Evolutionary conservation across 2,329 filamentous ascomycete species (phyloP).

Genomic region (Thelonectria olida): DNA sequence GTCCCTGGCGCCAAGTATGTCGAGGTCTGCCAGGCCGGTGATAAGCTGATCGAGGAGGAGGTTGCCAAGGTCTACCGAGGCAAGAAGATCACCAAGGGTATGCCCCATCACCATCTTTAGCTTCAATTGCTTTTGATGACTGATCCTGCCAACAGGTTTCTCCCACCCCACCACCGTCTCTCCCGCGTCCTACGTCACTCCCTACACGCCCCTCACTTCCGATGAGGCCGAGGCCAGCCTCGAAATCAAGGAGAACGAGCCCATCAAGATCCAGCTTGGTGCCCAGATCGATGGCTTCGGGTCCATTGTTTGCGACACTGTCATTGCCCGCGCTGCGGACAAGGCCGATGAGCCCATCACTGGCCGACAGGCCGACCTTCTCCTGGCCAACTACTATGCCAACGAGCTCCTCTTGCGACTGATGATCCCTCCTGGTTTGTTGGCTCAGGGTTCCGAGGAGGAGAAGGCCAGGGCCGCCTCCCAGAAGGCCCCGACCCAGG

Average conservation of each 20-base stretch:
- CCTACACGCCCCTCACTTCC: constrained; percentile 90
- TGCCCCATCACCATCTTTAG: constrained; percentile 40
- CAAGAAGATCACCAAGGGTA: constrained; percentile 95
- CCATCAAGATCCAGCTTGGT: constrained; percentile 98
- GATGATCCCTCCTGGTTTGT: constrained; percentile 88
- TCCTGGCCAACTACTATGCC: constrained; percentile 92
- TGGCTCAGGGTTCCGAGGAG: constrained; percentile 86
- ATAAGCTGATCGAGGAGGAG: constrained; percentile 94
- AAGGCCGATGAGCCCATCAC: constrained; percentile 71
- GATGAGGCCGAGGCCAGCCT: constrained; percentile 85
- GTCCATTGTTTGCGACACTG: constrained; percentile 93
- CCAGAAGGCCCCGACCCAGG: constrained; percentile 84
- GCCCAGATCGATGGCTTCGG: constrained; percentile 98
- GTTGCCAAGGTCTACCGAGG: constrained; percentile 96
- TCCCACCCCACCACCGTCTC: constrained; percentile 95
- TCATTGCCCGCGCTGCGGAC: constrained; percentile 74
- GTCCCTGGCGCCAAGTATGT: constrained; percentile 91
- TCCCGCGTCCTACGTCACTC: constrained; percentile 92
- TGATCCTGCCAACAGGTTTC: constrained; percentile 67
- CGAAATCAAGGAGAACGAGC: constrained; percentile 84
- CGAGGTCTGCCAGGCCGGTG: constrained; percentile 93
- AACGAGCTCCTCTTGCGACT: constrained; percentile 94
- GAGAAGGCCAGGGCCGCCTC: constrained; percentile 92
- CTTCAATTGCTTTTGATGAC: constrained; percentile 8
- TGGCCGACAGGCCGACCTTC: constrained; percentile 84